Percentiles rank a stretch among this genome's conserved stretches.
These are phyloP conservation scores for Candida maesae DNA, from an alignment of 805 yeast species.

Conservation along the genomic window DNA sequence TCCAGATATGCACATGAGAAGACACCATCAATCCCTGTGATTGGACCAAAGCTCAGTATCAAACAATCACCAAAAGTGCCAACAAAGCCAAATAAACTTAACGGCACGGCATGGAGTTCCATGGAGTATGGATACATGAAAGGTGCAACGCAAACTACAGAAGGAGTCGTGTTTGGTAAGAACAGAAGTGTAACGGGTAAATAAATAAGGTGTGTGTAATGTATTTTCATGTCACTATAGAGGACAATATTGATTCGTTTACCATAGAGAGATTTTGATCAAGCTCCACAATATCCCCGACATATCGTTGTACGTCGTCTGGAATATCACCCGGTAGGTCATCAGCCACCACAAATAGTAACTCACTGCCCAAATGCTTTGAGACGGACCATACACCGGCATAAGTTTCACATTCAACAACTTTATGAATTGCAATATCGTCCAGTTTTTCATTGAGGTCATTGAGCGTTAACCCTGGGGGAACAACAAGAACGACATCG, in stretches of 20 bases:
- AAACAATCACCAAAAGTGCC: conserved; percentile 50
- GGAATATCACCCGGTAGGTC: conserved; percentile 30
- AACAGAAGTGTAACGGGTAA: conserved; percentile 39
- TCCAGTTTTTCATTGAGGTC: conserved; percentile 24
- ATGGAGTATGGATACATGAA: conserved; percentile 56
- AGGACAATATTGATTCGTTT: conserved; percentile 24
- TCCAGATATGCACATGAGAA: conserved; percentile 63
- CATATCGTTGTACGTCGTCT: conserved; percentile 29
- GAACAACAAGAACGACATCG: conserved; percentile 33
- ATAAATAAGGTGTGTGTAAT: neutral
- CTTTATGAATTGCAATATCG: conserved; percentile 25
- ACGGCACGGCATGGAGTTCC: conserved; percentile 48
- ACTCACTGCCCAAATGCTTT: conserved; percentile 43
- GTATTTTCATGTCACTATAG: conserved; percentile 11
- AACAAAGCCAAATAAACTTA: conserved; percentile 44
- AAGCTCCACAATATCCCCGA: conserved; percentile 24
- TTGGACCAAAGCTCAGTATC: conserved; percentile 55
- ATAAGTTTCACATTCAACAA: conserved; percentile 39
- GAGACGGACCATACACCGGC: conserved; percentile 53
- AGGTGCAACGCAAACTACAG: conserved; percentile 52
- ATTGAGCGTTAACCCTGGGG: conserved; percentile 27
- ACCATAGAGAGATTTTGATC: conserved; percentile 23
- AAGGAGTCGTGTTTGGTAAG: conserved; percentile 51
- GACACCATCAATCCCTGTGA: conserved; percentile 45
- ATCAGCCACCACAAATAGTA: conserved; percentile 26